Evolutionary conservation across 2,329 filamentous ascomycete genomes (phyloP), one percentile per base, ranked within the genome.

Genomic region (Tolypocladium cylindrosporum): DNA sequence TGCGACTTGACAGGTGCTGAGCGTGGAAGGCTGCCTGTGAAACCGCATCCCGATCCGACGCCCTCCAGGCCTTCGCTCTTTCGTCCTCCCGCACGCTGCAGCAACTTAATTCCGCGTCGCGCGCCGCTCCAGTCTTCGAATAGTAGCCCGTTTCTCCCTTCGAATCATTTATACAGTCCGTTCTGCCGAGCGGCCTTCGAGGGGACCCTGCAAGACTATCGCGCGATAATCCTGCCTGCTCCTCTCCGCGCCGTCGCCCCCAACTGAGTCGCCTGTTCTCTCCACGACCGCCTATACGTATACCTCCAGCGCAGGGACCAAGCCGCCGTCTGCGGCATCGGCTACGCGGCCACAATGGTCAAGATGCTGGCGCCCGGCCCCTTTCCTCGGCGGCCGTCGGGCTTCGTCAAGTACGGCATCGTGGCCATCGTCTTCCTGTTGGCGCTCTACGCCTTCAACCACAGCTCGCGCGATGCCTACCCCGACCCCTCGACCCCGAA

Each of bases 351-450:
- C 34, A 41, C 41, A 8, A 63, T 62, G 59, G 54, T 51, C 37
- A 62, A 62, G 45, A 56, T 62, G 42, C 54, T 60, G 11, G 50
- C 54, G 14, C 37, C 56, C n/a, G 55, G 52, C 43, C 57, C 61
- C 1, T 59, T 62, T 24, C 50, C 55, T 40, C 57, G 58, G 31
- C 56, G 62, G 41, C 72, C 71, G 10, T 75, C 75, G 55, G 72
- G 76, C 63, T 68, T 77, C 57, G 59, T 77, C 34, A 75, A 75
- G 57, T 78, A 75, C 58, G 62, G 69, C 36, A 59, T 76, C 43
- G 64, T 76, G n/a, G 68, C 69, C 56, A 54, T 69, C 42, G 57
- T 77, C 42, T 45, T 78, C 19, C 50, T 74, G 39, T 63, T 68
- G 39, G 62, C 63, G n/a, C 61, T 70, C 34, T 73, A 71, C 65